phyloP scores from a whole-genome alignment of 306 rosid species.

The Quercus variabilis region DNA sequence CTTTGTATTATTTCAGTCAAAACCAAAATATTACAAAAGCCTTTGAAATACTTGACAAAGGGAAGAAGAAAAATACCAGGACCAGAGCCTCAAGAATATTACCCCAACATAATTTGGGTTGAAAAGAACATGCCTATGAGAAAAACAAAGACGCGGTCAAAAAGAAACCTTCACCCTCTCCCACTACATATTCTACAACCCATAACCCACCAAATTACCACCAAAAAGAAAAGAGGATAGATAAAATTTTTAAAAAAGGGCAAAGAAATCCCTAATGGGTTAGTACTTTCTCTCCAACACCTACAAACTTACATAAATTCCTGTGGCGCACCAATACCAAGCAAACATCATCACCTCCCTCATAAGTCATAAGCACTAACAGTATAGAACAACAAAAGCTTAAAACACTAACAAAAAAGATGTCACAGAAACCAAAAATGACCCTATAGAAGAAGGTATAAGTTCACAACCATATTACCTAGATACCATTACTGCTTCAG shows the following conservation, averaged over 20 bases:
- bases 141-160: constrained; percentile 32
- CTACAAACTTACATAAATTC: constrained; percentile 55
- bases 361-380: constrained; percentile 28
- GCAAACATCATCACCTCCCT: constrained; percentile 26
- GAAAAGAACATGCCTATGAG: constrained; percentile 44
- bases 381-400: constrained; percentile 21
- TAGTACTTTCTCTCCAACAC: constrained; percentile 45
- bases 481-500: constrained; percentile 26
- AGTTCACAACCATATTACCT: constrained; percentile 37
- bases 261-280: constrained; percentile 53
- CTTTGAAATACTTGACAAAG: constrained; percentile 27
- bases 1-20: constrained; percentile 46
- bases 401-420: constrained; percentile 33
- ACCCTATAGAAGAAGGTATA: constrained; percentile 24
- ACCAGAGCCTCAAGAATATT: constrained; percentile 19
- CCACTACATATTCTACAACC: constrained; percentile 49
- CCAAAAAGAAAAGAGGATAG: constrained; percentile 26
- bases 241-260: constrained; percentile 22
- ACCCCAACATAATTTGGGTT: constrained; percentile 35
- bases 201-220: constrained; percentile 39
- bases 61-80: constrained; percentile 33
- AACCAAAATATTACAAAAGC: constrained; percentile 49
- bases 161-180: constrained; percentile 41
- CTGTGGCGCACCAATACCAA: constrained; percentile 40
- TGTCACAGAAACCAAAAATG: constrained; percentile 26